These are phyloP conservation scores for Pholiota molesta DNA, from an alignment of 768 basidiomycete species.

Conservation along the genomic window DNA sequence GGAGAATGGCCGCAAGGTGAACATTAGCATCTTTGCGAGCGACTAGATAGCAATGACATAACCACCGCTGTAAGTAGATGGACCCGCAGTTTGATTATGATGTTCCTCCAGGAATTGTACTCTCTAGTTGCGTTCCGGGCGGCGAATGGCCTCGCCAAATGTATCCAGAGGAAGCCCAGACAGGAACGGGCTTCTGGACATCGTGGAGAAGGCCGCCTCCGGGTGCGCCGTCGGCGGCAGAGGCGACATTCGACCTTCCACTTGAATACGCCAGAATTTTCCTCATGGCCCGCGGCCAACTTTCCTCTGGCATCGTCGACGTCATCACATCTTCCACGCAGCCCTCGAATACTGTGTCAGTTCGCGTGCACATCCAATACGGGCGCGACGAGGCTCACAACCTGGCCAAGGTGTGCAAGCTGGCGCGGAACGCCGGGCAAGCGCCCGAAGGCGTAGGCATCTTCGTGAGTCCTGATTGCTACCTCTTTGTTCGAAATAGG, in stretches of 20 bases:
- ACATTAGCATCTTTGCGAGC: too few relatives aligned
- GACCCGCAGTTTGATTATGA: conserved; percentile 5
- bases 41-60: background rate
- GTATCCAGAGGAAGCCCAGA: too few relatives aligned
- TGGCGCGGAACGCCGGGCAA: conserved; percentile 16
- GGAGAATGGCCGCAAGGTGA: too few relatives aligned
- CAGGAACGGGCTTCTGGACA: too few relatives aligned
- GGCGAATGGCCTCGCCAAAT: background rate
- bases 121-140: conserved; percentile 4
- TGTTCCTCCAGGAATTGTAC: conserved; percentile 3
- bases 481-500: background rate
- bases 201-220: too few relatives aligned
- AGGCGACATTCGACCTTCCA: conserved; percentile 27
- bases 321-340: conserved; percentile 10
- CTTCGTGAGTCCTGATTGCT: conserved; percentile 31
- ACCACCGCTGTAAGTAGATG: background rate
- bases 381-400: conserved; percentile 16
- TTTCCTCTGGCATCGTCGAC: conserved; percentile 27
- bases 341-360: conserved; percentile 4
- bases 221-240: background rate
- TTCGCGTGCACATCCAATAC: conserved; percentile 22
- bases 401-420: conserved; percentile 30
- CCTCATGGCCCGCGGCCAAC: conserved; percentile 31
- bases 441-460: conserved; percentile 37
- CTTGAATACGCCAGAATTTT: conserved; percentile 30